Evolutionary conservation across 768 basidiomycete species (phyloP).

Genomic region (Crucibulum laeve): DNA sequence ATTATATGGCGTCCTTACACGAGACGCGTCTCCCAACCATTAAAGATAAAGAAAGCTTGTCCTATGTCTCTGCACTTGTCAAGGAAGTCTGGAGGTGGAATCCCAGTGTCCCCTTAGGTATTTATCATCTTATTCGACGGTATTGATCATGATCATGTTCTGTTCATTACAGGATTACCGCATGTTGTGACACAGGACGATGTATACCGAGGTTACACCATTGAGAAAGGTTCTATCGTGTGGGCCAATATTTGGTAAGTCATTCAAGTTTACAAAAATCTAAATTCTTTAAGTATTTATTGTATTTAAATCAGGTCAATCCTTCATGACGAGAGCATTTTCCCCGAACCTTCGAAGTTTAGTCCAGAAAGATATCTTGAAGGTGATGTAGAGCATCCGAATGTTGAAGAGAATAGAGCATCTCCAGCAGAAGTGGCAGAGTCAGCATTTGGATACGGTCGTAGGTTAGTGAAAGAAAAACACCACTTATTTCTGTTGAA

Average conservation of each 20-base stretch:
- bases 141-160: not conserved
- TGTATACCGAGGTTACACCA: constrained; percentile 29
- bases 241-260: constrained; percentile 17
- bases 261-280: not conserved
- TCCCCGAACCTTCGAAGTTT: constrained; percentile 26
- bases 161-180: constrained; percentile 8
- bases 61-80: not conserved
- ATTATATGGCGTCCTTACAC: not conserved
- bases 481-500: not conserved
- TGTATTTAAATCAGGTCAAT: constrained; percentile 10
- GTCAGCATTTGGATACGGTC: constrained; percentile 14
- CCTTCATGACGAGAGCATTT: constrained; percentile 23
- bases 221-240: constrained; percentile 26
- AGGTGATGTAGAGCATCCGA: constrained; percentile 3
- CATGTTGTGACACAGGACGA: constrained; percentile 19
- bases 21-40: not conserved
- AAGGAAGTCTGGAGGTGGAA: constrained; percentile 1
- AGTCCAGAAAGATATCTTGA: constrained; percentile 23
- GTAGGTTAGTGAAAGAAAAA: constrained; percentile 6
- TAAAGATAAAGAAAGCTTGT: not conserved
- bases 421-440: constrained; percentile 5
- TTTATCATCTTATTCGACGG: not conserved
- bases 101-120: constrained; percentile 3
- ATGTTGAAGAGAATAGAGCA: constrained; percentile 9
- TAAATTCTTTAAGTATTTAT: too few species aligned